A percentile compares a stretch with the other conserved stretches of the same genome.
phyloP scores from a whole-genome alignment of 2,329 filamentous ascomycete species.

The Thielaviopsis euricoi region DNA sequence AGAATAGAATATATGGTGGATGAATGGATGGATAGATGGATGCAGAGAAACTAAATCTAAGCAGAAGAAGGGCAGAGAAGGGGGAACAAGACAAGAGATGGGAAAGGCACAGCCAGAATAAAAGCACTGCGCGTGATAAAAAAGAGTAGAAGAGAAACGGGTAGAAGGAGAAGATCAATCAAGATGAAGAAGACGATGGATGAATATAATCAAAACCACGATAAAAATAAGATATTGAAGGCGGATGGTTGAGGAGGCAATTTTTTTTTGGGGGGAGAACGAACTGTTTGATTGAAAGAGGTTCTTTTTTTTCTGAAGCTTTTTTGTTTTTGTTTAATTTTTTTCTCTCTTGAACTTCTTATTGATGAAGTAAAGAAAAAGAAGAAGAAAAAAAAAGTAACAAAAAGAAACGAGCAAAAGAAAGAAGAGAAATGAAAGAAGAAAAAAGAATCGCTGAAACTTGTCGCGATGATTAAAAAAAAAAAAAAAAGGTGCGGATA shows the following conservation, averaged over 20 bases:
- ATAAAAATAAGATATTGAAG: neutral
- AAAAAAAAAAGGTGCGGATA: neutral
- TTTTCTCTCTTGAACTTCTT: neutral
- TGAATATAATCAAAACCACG: neutral
- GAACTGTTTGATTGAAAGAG: slow-evolving; percentile 9
- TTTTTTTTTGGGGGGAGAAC: slow-evolving; percentile 10
- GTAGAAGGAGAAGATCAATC: neutral
- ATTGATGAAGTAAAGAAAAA: neutral
- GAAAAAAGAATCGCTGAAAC: too few relatives aligned
- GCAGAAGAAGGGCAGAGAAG: neutral
- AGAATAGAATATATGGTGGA: neutral
- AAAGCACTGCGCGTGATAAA: neutral
- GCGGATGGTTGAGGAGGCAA: neutral
- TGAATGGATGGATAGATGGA: neutral
- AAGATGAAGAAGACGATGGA: slow-evolving; percentile 5
- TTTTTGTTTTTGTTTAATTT: neutral
- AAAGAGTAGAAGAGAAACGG: neutral
- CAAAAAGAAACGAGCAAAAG: neutral
- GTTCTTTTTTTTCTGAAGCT: neutral
- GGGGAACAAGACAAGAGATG: slow-evolving; percentile 1
- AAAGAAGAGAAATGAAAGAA: neutral
- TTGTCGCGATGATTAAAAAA: neutral
- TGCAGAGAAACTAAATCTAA: neutral
- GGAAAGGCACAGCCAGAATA: neutral
- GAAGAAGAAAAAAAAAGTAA: neutral